Evolutionary conservation across 805 yeast species (phyloP).

Genomic region (Yarrowia sp.): DNA sequence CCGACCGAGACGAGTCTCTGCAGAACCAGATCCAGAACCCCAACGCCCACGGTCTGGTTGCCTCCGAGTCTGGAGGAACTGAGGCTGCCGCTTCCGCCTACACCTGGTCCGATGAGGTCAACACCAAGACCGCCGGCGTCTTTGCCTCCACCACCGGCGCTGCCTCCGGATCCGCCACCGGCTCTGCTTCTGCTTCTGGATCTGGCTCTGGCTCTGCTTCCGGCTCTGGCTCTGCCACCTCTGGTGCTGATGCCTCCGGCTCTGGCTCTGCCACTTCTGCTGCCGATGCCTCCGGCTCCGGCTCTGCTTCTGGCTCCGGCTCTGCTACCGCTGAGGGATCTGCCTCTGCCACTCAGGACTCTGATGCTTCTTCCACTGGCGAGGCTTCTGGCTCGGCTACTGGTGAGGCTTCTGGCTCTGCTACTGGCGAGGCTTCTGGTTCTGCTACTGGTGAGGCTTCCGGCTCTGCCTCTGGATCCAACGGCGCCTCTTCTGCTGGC

Average conservation of each 20-base stretch:
- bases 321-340: background rate
- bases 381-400: slow-evolving; percentile 1
- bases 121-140: slow-evolving; percentile 26
- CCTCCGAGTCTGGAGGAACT: slow-evolving; percentile 37
- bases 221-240: slow-evolving; percentile 10
- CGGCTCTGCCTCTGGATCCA: slow-evolving; percentile 12
- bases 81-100: slow-evolving; percentile 28
- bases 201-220: background rate
- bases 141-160: slow-evolving; percentile 15
- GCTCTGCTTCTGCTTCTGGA: slow-evolving; percentile 2
- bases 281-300: slow-evolving; percentile 4
- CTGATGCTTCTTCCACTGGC: background rate
- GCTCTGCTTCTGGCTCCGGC: slow-evolving; percentile 13
- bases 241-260: slow-evolving; percentile 8
- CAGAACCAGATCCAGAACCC: slow-evolving; percentile 39
- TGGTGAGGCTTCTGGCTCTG: background rate
- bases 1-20: slow-evolving; percentile 26
- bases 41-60: slow-evolving; percentile 40
- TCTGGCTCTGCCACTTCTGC: slow-evolving; percentile 4
- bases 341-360: no score
- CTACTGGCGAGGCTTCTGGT: no score
- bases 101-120: slow-evolving; percentile 30
- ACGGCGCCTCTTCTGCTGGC: no score
- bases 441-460: background rate
- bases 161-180: slow-evolving; percentile 16